A percentile compares a stretch with the other conserved stretches of the same genome.
Evolutionary conservation across 1,139 yeast species (phyloP).

Genomic region (Magnusiomyces ingens): DNA sequence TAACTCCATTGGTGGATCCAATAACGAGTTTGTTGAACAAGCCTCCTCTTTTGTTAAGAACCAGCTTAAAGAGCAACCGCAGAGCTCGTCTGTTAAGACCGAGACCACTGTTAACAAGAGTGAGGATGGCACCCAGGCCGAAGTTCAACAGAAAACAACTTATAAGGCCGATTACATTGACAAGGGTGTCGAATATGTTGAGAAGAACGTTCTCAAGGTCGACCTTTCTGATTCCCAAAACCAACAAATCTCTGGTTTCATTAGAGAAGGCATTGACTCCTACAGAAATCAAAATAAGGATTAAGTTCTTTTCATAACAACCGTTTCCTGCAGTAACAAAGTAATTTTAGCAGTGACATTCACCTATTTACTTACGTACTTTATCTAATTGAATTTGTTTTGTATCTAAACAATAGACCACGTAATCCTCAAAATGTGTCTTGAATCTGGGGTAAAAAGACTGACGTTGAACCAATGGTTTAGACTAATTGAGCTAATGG

Average conservation of each 20-base stretch:
- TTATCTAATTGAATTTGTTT: background rate
- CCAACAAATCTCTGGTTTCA: constrained; percentile 20
- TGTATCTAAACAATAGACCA: no score
- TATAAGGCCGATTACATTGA: constrained; percentile 21
- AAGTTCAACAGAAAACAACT: constrained; percentile 4
- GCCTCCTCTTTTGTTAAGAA: background rate
- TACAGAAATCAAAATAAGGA: background rate
- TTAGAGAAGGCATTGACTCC: constrained; percentile 7
- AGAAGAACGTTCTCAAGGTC: constrained; percentile 22
- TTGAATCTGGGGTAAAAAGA: background rate
- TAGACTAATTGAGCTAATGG: no score
- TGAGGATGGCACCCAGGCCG: background rate
- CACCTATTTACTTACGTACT: background rate
- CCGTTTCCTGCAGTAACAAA: no score
- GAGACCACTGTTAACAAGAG: background rate
- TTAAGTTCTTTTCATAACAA: no score
- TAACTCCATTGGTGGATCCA: background rate
- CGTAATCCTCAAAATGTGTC: no score
- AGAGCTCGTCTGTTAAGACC: background rate
- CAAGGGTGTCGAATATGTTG: constrained; percentile 26
- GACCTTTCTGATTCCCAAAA: constrained; percentile 19
- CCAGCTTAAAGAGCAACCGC: background rate
- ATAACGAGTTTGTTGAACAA: background rate
- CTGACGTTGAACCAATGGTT: background rate
- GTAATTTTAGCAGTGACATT: background rate